phyloP scores from a whole-genome alignment of 2,329 filamentous ascomycete genomes.

The Neopestalotiopsis sp. region DNA sequence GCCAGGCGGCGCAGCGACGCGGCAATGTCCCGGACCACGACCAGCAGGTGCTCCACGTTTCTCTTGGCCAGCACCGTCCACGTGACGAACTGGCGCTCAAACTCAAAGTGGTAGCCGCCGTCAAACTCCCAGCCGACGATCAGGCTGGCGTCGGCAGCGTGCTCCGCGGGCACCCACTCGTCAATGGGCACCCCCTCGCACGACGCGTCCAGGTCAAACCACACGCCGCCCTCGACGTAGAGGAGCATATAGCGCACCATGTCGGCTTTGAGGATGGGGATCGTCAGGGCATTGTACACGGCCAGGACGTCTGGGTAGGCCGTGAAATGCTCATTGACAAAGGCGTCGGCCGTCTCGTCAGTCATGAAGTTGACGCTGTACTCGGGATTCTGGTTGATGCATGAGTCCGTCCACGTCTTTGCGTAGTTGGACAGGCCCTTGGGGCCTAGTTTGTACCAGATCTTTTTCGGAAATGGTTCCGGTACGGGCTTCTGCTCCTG shows the following conservation, averaged over 20 bases:
- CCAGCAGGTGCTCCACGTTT: slow-evolving; percentile 18
- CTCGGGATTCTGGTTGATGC: slow-evolving; percentile 32
- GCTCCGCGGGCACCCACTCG: slow-evolving; percentile 38
- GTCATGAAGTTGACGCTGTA: slow-evolving; percentile 34
- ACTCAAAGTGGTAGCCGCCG: slow-evolving; percentile 24
- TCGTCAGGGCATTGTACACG: slow-evolving; percentile 26
- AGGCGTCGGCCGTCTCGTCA: slow-evolving; percentile 46
- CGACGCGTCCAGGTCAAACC: slow-evolving; percentile 23
- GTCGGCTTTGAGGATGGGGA: slow-evolving; percentile 22
- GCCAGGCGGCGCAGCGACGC: slow-evolving; percentile 16
- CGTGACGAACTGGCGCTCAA: slow-evolving; percentile 22
- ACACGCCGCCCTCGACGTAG: slow-evolving; percentile 23
- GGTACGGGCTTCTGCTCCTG: background rate
- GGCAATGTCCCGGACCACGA: slow-evolving; percentile 26
- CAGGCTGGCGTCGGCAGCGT: slow-evolving; percentile 20
- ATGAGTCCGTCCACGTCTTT: slow-evolving; percentile 36
- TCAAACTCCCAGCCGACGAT: slow-evolving; percentile 37
- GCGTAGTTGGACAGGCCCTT: slow-evolving; percentile 37
- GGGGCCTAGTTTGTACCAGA: slow-evolving; percentile 46
- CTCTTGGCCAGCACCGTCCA: slow-evolving; percentile 18
- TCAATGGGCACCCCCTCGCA: slow-evolving; percentile 29
- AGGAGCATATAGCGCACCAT: slow-evolving; percentile 22
- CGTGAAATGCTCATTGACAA: slow-evolving; percentile 66
- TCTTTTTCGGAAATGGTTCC: slow-evolving; percentile 33
- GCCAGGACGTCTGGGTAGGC: slow-evolving; percentile 28